phyloP scores from a whole-genome alignment of 495 filamentous ascomycete species.

The Penicillium ochrochloron region DNA sequence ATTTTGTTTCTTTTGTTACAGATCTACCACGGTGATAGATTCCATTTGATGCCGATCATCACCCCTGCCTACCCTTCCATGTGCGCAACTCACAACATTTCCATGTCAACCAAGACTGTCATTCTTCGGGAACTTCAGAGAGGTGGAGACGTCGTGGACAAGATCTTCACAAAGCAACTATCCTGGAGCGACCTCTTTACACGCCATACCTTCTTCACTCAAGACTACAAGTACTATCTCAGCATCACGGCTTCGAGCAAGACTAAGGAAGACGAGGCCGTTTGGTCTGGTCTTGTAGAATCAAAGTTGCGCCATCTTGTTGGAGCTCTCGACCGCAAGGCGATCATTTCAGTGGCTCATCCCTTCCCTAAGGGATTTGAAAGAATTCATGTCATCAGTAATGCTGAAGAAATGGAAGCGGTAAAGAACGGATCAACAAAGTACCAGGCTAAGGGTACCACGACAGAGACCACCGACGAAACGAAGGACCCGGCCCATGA shows the following conservation, averaged over 20 bases:
- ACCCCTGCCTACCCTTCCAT: slow-evolving; percentile 95
- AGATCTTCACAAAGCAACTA: slow-evolving; percentile 73
- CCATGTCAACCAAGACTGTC: slow-evolving; percentile 79
- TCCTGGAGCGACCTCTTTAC: slow-evolving; percentile 88
- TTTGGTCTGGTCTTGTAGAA: slow-evolving; percentile 91
- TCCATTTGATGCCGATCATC: slow-evolving; percentile 95
- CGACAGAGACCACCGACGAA: slow-evolving; percentile 63
- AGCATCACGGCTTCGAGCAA: slow-evolving; percentile 84
- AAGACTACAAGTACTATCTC: slow-evolving; percentile 92
- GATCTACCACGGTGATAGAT: slow-evolving; percentile 79
- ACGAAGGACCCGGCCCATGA: slow-evolving; percentile 59
- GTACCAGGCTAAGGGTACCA: slow-evolving; percentile 64
- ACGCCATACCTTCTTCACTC: slow-evolving; percentile 89
- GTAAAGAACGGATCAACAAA: slow-evolving; percentile 73
- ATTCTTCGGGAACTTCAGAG: slow-evolving; percentile 82
- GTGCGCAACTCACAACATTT: slow-evolving; percentile 95
- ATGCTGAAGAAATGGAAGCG: slow-evolving; percentile 68
- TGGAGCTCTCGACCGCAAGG: slow-evolving; percentile 70
- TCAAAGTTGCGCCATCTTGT: slow-evolving; percentile 89
- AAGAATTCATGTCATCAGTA: slow-evolving; percentile 72
- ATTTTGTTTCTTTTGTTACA: slow-evolving; percentile 31
- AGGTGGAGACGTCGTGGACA: slow-evolving; percentile 75
- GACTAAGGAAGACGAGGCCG: slow-evolving; percentile 79
- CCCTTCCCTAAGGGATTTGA: slow-evolving; percentile 94
- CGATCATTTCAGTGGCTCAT: slow-evolving; percentile 80